Conservation (phyloP, 1,284 basidiomycete genomes). For the Schizophyllum commune region DNA sequence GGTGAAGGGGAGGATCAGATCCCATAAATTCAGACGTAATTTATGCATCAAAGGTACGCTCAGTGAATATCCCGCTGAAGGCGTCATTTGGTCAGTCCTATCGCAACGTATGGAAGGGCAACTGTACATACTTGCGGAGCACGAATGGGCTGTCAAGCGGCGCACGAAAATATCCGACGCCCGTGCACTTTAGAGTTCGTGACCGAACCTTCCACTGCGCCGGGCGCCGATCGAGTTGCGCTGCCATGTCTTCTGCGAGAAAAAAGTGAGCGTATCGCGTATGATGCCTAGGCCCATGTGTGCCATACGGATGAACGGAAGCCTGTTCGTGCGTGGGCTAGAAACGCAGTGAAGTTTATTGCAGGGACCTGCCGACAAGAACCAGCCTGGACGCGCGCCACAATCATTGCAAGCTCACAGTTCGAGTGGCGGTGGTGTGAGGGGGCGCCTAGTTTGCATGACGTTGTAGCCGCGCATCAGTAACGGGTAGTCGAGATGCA, state of each 20-base stretch:
- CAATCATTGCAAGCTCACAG: neutral
- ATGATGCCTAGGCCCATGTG: neutral
- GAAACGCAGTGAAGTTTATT: neutral
- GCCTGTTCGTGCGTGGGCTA: neutral
- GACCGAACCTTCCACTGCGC: neutral
- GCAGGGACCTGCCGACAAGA: neutral
- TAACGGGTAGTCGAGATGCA: neutral
- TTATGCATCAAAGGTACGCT: neutral
- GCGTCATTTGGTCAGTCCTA: neutral
- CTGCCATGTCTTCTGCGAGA: neutral
- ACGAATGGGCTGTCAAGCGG: neutral
- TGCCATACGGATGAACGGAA: neutral
- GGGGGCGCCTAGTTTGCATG: neutral
- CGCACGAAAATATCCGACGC: neutral
- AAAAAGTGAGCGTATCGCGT: neutral
- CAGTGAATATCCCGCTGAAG: neutral
- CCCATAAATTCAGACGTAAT: neutral
- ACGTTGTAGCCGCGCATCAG: neutral
- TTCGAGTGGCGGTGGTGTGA: neutral
- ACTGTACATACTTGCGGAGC: neutral
- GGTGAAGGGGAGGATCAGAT: neutral
- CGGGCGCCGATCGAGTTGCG: neutral
- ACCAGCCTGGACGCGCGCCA: neutral
- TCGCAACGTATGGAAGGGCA: neutral
- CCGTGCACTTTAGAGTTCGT: neutral